Percentiles rank a stretch among this genome's conserved stretches.
Evolutionary conservation across 805 yeast species (phyloP).

Genomic region (Wickerhamomyces queroliae): DNA sequence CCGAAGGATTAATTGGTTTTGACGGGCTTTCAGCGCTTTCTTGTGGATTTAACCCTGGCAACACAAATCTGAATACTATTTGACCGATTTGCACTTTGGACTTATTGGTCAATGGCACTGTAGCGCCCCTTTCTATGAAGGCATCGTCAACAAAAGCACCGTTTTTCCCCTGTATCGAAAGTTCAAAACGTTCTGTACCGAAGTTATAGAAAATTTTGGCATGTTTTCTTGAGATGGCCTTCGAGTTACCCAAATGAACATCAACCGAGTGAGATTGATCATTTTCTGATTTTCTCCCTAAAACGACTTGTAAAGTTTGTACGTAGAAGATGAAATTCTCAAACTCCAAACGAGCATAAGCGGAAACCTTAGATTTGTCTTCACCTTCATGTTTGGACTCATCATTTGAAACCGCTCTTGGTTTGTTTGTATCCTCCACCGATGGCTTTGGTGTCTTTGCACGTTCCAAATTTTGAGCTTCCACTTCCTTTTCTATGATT

Average conservation of each 20-base stretch:
- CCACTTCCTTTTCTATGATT: neutral
- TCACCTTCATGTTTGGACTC: neutral
- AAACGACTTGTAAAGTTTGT: constrained; percentile 88
- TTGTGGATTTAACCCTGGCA: constrained; percentile 59
- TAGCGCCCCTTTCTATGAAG: constrained; percentile 85
- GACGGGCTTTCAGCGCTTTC: constrained; percentile 23
- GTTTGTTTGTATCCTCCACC: neutral
- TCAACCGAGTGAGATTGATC: constrained; percentile 71
- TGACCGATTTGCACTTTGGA: constrained; percentile 91
- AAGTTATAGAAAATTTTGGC: constrained; percentile 96
- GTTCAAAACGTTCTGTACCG: constrained; percentile 91
- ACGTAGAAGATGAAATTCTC: constrained; percentile 92
- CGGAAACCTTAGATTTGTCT: constrained; percentile 32
- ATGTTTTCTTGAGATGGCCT: constrained; percentile 90
- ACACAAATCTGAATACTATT: constrained; percentile 78
- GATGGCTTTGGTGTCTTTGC: neutral
- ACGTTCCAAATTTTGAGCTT: neutral
- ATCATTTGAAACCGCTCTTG: neutral
- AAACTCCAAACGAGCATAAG: constrained; percentile 76
- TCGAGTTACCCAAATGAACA: constrained; percentile 87
- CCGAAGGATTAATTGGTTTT: constrained; percentile 51
- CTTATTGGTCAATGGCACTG: constrained; percentile 79
- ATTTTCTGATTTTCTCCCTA: constrained; percentile 84
- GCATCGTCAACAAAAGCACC: constrained; percentile 95
- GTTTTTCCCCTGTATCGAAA: constrained; percentile 87